Evolutionary conservation across 306 rosid species (phyloP), one percentile per base, ranked within the genome.

Genomic region (Glycine soja): DNA sequence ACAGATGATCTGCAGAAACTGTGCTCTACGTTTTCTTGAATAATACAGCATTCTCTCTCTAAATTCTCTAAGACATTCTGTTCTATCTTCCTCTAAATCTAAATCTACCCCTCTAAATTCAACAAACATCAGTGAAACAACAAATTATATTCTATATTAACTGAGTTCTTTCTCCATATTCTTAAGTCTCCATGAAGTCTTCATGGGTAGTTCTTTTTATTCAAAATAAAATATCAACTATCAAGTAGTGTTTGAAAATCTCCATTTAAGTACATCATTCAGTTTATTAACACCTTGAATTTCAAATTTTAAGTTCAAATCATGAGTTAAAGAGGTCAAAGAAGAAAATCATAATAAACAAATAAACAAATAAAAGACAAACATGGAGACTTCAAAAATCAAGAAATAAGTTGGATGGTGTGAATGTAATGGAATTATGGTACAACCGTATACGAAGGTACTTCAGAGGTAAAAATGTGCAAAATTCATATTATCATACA

Each of bases 401-500:
- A 63, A 48, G 72, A 53, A 67, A 79, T 7, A 43, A 56, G 18
- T 43, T 45, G 16, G 19, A 45, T 46, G 74, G n/a, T 36, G 46
- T 51, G 74, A 7, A 10, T 57, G 18, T 58, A 58, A 16, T 56
- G 32, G 5, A 18, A 24, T 24, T 24, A 24, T 24, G 30, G 30
- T 24, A 24, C 30, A 24, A 24, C 30, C 30, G 8, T 19, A 24
- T 0, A 50, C n/a, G 68, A 95, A 34, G 97, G 91, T 84, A 91
- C 93, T 70, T 88, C 92, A 81, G 93, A 95, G 82, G 93, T 97
- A 88, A 95, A 95, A 57, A 95, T 24, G 30, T 24, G 99, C 76
- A 95, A 94, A 97, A 93, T 95, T 77, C 99, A 24, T 24, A 24
- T 24, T 24, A 0, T 24, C 30, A 24, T 24, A 24, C 30, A 24